These are phyloP conservation scores for Hypoxylon intermedium DNA, from an alignment of 495 filamentous ascomycete genomes.

Conservation along the genomic window DNA sequence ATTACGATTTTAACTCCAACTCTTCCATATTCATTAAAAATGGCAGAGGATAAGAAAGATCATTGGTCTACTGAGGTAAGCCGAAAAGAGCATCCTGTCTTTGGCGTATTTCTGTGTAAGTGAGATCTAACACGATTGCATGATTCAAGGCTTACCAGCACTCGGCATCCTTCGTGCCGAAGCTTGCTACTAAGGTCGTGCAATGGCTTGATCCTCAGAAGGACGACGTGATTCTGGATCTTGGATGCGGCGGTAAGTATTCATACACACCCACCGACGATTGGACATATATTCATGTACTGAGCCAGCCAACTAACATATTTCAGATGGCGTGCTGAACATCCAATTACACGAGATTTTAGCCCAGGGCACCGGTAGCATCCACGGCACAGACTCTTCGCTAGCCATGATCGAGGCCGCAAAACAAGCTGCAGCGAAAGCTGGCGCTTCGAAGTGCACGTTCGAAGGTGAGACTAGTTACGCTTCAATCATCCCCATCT, in stretches of 20 bases:
- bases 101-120: slow-evolving; percentile 3
- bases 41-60: slow-evolving; percentile 53
- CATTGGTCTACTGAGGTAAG: slow-evolving; percentile 66
- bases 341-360: slow-evolving; percentile 56
- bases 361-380: slow-evolving; percentile 48
- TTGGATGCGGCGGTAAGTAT: slow-evolving; percentile 71
- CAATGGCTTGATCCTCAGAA: slow-evolving; percentile 67
- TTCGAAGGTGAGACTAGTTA: slow-evolving; percentile 58
- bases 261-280: slow-evolving; percentile 1
- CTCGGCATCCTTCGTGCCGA: slow-evolving; percentile 75
- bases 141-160: slow-evolving; percentile 63
- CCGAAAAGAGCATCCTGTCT: too few relatives aligned
- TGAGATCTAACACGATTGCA: slow-evolving; percentile 6
- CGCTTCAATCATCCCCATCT: background rate
- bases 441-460: slow-evolving; percentile 44
- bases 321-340: slow-evolving; percentile 67
- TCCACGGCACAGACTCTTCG: slow-evolving; percentile 73
- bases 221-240: slow-evolving; percentile 70
- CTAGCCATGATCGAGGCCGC: slow-evolving; percentile 68
- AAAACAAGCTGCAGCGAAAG: slow-evolving; percentile 35
- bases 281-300: background rate
- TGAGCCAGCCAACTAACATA: background rate
- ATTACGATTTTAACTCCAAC: too few relatives aligned
- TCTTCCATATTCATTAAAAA: slow-evolving; percentile 6
- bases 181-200: slow-evolving; percentile 69